Evolutionary conservation across 345 rosid species (phyloP), one percentile per base, ranked within the genome.

Genomic region (Aurinia saxatilis): DNA sequence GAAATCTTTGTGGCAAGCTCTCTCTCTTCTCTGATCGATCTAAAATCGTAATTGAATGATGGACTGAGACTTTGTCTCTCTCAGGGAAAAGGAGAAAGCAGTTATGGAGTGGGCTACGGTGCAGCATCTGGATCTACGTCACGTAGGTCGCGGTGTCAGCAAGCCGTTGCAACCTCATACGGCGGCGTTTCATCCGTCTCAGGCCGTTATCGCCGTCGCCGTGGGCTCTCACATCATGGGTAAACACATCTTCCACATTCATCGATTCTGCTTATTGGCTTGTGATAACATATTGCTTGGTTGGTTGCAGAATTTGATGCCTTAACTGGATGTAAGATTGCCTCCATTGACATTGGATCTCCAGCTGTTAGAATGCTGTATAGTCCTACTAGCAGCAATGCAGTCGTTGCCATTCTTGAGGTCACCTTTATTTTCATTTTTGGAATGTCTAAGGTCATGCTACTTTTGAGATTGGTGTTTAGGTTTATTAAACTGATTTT

Each of bases 31-130:
- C 13, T 34, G 15, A 33, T 41, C 45, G 72, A 68, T 68, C 57
- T 69, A 3, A 21, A 9, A 63, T 56, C 59, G 31, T 30, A 29
- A 36, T 47, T 18, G n/a, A 30, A n/a, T 45, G 17, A 16, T 27
- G 11, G 21, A 41, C 33, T 35, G 25, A 21, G 11, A 50, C 5
- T 63, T 47, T 29, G n/a, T 38, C 19, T 38, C 19, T 39, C 50
- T 21, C 38, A 48, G 57, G 50, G n/a, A n/a, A 10, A 44, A 45
- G 31, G 31, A 29, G 53, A 45, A 16, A 53, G 31, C 40, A 73
- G 57, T 56, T 45, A 93, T 93, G 99, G 97, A 93, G 88, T 93
- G 99, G 99, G 63, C 88, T 6, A 85, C 97, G 64, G 82, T 93
- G 72, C 99, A 93, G 80, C 99, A 93, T 69, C 91, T 90, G 78